Evolutionary conservation across 441 rosid species (phyloP), one percentile per base, ranked within the genome.

Genomic region (Breynia disticha): DNA sequence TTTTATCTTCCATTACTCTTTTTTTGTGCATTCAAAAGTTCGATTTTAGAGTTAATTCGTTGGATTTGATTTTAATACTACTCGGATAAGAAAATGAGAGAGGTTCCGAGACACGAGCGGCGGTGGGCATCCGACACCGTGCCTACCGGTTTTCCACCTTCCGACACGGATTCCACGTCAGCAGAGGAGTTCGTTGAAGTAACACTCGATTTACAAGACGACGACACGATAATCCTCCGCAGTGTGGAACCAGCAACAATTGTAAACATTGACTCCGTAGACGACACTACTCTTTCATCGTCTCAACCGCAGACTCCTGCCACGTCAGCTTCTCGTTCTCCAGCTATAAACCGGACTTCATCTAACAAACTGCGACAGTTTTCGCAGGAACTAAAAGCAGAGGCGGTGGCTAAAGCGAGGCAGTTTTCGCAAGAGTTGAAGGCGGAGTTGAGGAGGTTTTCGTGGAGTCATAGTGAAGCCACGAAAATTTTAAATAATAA

Each of bases 131-230:
- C 44, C 44, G 95, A 81, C 54, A 57, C 82, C 7, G 76, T 87
- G 48, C 76, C 88, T 44, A 73, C 67, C 14, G 73, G 65, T 4
- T 9, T 28, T 17, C 50, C 63, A 8, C 38, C 48, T 1, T 48
- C 71, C 8, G n/a, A n/a, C n/a, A 78, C 79, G n/a, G 84, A 77
- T 3, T 66, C 75, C 14, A 50, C 65, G 55, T 66, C 70, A 0
- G 80, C 62, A 0, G 93, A 87, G 67, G 96, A 80, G 64, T 72
- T 81, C 5, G 96, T 89, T 0, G 96, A 89, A 70, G 87, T 93
- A 19, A 89, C 95, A 14, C 58, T 93, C 0, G 97, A 89, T 73
- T 71, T 89, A 12, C 81, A 79, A 19, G 66, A 73, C 42, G 86
- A 75, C 44, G 86, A 88, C 70, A 72, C 90, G 55, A 73, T 93